Percentiles rank a stretch among this genome's conserved stretches.
Conservation (phyloP, 164 flowering plant genomes). For the Liquidambar formosana region DNA sequence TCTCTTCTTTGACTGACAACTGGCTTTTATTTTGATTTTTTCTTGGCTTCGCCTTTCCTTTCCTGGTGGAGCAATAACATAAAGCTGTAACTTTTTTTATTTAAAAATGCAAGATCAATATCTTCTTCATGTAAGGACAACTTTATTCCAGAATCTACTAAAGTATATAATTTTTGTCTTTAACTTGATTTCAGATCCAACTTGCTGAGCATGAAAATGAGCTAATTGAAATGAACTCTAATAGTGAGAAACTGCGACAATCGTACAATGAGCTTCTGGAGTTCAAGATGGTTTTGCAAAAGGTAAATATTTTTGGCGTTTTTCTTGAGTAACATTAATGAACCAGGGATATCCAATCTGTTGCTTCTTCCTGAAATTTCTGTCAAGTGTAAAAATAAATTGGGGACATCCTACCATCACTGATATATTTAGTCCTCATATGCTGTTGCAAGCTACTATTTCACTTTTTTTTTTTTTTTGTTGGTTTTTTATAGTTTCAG, state of each 20-base stretch:
- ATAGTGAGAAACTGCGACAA: conserved; percentile 77
- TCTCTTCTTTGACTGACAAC: not conserved
- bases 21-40: not conserved
- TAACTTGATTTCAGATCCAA: conserved; percentile 52
- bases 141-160: not conserved
- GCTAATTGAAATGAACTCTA: conserved; percentile 85
- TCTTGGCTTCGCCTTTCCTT: not conserved
- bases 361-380: not conserved
- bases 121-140: not conserved
- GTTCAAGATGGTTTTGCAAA: conserved; percentile 87
- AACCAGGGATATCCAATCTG: not conserved
- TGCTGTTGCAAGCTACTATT: not conserved
- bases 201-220: conserved; percentile 91
- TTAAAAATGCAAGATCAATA: not conserved
- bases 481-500: not conserved
- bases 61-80: not conserved
- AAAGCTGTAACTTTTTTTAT: not conserved
- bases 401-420: not conserved
- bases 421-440: not conserved
- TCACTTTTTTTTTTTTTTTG: too few relatives aligned
- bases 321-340: not conserved
- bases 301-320: conserved; percentile 44
- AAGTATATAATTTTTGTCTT: conserved; percentile 8
- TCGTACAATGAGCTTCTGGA: conserved; percentile 88
- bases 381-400: not conserved